These are phyloP conservation scores for Penicillium sp. DNA, from an alignment of 2,329 filamentous ascomycete species.

Conservation along the genomic window DNA sequence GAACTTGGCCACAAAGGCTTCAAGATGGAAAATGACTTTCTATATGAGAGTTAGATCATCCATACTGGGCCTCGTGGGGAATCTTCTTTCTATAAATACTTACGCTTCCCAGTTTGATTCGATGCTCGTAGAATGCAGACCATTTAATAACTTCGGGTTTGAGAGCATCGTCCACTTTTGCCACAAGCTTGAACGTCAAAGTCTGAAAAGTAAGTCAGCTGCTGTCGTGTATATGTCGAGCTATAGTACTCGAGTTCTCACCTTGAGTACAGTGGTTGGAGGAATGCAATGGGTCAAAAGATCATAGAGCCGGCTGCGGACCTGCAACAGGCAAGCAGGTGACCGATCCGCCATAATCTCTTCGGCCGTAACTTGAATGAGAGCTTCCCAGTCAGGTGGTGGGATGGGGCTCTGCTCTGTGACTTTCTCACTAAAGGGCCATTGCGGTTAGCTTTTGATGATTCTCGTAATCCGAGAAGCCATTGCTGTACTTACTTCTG, in stretches of 20 bases:
- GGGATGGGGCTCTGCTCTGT: constrained; percentile 87
- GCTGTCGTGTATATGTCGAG: background rate
- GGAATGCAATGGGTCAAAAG: constrained; percentile 97
- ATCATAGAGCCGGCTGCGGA: constrained; percentile 94
- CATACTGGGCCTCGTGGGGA: background rate
- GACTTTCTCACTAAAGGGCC: constrained; percentile 74
- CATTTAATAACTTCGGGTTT: constrained; percentile 93
- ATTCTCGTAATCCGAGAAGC: background rate
- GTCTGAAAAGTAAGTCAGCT: constrained; percentile 53
- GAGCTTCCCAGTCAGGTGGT: constrained; percentile 93
- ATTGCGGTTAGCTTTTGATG: constrained; percentile 9
- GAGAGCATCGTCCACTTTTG: constrained; percentile 82
- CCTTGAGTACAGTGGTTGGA: constrained; percentile 87
- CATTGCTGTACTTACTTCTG: constrained; percentile 74
- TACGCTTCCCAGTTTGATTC: constrained; percentile 80
- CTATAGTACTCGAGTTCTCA: constrained; percentile 27
- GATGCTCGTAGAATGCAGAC: constrained; percentile 96
- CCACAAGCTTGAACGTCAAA: constrained; percentile 88
- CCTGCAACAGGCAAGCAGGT: constrained; percentile 83
- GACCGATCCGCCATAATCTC: constrained; percentile 93
- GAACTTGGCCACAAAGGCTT: constrained; percentile 98
- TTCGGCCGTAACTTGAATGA: constrained; percentile 86
- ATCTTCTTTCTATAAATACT: constrained; percentile 26
- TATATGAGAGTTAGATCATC: constrained; percentile 26
- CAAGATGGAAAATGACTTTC: constrained; percentile 97